These are phyloP conservation scores for Boletus vermiculosoides DNA, from an alignment of 768 basidiomycete genomes.

Conservation along the genomic window DNA sequence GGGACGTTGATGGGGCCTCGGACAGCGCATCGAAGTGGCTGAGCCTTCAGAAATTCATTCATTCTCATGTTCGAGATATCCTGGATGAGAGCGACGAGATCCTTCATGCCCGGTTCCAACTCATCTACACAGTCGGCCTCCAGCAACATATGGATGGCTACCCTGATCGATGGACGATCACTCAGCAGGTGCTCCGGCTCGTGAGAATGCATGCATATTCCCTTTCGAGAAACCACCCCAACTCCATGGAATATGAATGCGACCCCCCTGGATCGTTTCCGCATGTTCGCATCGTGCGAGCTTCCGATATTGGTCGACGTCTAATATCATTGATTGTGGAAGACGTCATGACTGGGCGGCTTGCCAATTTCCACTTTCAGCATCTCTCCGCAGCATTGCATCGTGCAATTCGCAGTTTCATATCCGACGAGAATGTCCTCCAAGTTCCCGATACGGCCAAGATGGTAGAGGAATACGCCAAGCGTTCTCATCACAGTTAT, in stretches of 20 bases:
- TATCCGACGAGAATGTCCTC: not conserved
- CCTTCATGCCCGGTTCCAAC: conserved; percentile 20
- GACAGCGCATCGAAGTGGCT: conserved; percentile 13
- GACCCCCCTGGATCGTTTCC: conserved; percentile 11
- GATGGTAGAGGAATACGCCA: conserved; percentile 2
- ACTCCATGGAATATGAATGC: not conserved
- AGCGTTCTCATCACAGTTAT: not conserved
- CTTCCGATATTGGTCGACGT: not conserved
- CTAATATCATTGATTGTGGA: not conserved
- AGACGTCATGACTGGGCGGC: conserved; percentile 8
- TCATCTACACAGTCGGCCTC: conserved; percentile 26
- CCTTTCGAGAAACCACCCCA: not conserved
- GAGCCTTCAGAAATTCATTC: conserved; percentile 11
- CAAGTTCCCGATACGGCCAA: not conserved
- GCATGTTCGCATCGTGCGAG: not conserved
- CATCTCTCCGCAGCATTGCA: not conserved
- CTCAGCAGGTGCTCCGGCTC: conserved; percentile 26
- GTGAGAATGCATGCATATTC: conserved; percentile 1
- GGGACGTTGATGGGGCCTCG: too few relatives aligned
- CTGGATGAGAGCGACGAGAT: conserved; percentile 23
- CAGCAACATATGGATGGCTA: conserved; percentile 22
- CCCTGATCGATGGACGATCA: conserved; percentile 30
- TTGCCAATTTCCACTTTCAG: conserved; percentile 12
- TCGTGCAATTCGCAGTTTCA: conserved; percentile 11
- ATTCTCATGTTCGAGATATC: conserved; percentile 14